Evolutionary conservation across 805 yeast genomes (phyloP), one percentile per base, ranked within the genome.

Genomic region (Candida krabiensis): DNA sequence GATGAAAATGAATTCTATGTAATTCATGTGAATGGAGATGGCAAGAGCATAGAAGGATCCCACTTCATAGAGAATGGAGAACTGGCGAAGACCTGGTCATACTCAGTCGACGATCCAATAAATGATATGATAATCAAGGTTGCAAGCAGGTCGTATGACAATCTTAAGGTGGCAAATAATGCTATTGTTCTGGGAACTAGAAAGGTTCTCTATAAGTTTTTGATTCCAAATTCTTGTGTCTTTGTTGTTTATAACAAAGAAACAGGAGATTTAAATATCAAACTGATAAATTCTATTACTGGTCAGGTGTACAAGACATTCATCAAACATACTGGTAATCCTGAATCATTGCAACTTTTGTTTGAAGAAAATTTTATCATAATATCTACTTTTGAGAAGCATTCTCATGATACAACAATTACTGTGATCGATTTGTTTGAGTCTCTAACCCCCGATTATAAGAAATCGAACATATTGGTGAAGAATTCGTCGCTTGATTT

Each of bases 361-460:
- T 74, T 79, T 59, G 93, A 88, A 33, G 98, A 91, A 56, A 79
- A 90, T 61, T 91, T 93, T 86, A 66, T 88, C 13, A 70, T 86
- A 9, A 83, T 85, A 54, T 67, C 90, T 0, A 82, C 78, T 50
- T 76, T 71, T 53, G 72, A 80, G 39, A 53, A 55, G 1, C 56
- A 57, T 2, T 81, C 82, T 9, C 57, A 68, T 15, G 43, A 52
- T n/a, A 71, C 77, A 3, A 75, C 81, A 50, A 54, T 93, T 11
- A 78, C 73, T 12, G 88, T 85, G 3, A 66, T 87, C 51, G 97
- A 93, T 57, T 60, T 93, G 27, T 93, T 79, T 60, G 95, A 87
- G 52, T 80, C 88, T 1, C 54, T 67, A 11, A 59, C 54, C 4
- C 77, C 85, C 16, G 73, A 84, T 56, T 55, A 58, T 40, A 69